Base-by-base conservation (phyloP, 2,329 filamentous ascomycete species). In the Colletotrichum tabaci region DNA sequence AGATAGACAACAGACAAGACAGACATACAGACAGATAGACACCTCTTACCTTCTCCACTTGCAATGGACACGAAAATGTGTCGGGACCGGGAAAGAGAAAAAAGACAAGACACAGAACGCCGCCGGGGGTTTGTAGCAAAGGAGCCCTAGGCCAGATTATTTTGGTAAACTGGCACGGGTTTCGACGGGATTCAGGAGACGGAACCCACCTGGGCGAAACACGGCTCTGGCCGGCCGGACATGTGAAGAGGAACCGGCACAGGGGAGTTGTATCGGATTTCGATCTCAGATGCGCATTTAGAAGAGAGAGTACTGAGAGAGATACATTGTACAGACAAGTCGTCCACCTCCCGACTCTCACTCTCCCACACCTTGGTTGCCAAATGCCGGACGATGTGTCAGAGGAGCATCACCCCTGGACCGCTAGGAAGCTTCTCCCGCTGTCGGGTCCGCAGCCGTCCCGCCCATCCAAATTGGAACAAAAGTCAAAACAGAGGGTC, bases 401-500 rank as follows among this genome's bases (percentile, higher is more conserved):
- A 38, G 15, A 47, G 16, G 18, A 38, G 46, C 44, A 61, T 49
- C 18, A 61, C 44, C 57, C 57, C 44, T 61, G 57, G 18, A 38
- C 40, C 30, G 26, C n/a, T 35, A 30, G 16, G 38, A 10, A 47
- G 38, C 21, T n/a, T 58, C 42, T 69, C 61, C 67, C 67, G 62
- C 30, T 61, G 67, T 61, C 63, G 55, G 67, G 40, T 40, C 56
- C 9, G 30, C 47, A 58, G 35, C 18, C 56, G 50, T 57, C 63
- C 67, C 63, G 35, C 49, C 62, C 67, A 56, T 56, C 67, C 56
- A 67, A 50, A 68, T 68, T 58, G 65, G 63, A 53, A 60, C 68
- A 49, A 30, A 71, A 71, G 58, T 71, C 38, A 68, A 68, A 71
- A 71, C 68, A 60, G 53, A 60, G 58, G 64, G 64, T 21, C 61